These are phyloP conservation scores for Tetrahymena malaccensis DNA, from an alignment of 73 alveolate genomes.

Conservation along the genomic window DNA sequence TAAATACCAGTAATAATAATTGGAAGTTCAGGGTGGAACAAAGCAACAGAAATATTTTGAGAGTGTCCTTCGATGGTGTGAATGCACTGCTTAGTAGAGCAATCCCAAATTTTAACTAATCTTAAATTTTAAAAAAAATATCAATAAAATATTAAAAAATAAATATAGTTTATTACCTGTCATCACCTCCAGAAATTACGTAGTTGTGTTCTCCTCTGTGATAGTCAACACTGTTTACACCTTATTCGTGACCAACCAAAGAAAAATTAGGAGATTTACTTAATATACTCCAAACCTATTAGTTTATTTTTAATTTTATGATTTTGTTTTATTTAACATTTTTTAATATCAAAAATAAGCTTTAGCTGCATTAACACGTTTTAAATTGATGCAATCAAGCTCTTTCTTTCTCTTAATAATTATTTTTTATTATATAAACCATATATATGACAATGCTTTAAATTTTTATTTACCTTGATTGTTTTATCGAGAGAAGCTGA, in stretches of 20 bases:
- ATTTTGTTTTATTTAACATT: neutral
- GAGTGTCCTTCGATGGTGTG: constrained; percentile 89
- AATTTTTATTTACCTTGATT: constrained; percentile 36
- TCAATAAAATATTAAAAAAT: neutral
- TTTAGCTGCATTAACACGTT: neutral
- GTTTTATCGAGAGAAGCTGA: constrained; percentile 88
- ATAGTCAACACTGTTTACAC: constrained; percentile 94
- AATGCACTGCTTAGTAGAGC: constrained; percentile 92
- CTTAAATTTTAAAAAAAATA: neutral
- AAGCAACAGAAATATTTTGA: constrained; percentile 82
- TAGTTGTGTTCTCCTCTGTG: constrained; percentile 91
- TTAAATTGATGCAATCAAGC: neutral
- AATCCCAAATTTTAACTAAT: constrained; percentile 98
- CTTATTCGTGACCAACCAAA: constrained; percentile 92
- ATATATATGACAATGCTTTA: neutral
- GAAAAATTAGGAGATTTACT: constrained; percentile 84
- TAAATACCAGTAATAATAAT: constrained; percentile 83
- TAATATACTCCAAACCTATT: constrained; percentile 59
- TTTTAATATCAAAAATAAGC: neutral
- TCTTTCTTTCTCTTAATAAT: no score
- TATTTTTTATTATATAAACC: no score
- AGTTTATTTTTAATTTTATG: neutral
- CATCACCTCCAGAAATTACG: constrained; percentile 98
- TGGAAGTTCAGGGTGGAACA: constrained; percentile 98
- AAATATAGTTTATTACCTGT: constrained; percentile 16